phyloP scores from a whole-genome alignment of 352 stramenopile genomes.

The Globisporangium nagaii region DNA sequence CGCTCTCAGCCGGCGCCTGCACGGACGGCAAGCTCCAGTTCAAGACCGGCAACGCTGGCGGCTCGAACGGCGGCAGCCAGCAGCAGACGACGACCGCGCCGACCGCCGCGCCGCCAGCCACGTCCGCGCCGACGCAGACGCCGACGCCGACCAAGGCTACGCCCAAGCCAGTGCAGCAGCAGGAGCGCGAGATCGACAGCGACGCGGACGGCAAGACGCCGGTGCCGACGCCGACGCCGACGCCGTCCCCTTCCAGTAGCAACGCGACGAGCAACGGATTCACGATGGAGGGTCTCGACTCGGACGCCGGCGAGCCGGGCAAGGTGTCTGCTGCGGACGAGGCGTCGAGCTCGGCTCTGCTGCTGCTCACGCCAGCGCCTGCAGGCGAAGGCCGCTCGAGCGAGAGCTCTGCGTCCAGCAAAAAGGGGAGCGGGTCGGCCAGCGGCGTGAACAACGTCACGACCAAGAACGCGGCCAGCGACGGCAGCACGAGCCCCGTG shows the following conservation, averaged over 20 bases:
- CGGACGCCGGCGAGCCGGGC: not conserved
- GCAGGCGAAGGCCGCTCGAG: not conserved
- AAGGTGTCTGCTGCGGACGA: slow-evolving; percentile 6
- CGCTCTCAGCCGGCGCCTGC: slow-evolving; percentile 30
- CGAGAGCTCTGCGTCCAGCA: not conserved
- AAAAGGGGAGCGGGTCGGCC: not conserved
- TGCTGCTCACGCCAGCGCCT: not conserved
- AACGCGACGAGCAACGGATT: not conserved
- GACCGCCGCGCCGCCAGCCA: slow-evolving; percentile 9
- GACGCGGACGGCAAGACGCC: slow-evolving; percentile 1
- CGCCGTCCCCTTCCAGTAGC: not conserved
- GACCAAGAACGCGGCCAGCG: slow-evolving; percentile 2
- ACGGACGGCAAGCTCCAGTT: slow-evolving; percentile 38
- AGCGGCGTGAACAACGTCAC: slow-evolving; percentile 2
- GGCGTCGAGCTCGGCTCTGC: not conserved
- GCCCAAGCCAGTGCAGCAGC: not conserved
- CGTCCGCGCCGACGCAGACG: slow-evolving; percentile 10
- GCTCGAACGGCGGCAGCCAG: slow-evolving; percentile 2
- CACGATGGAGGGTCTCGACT: slow-evolving; percentile 1
- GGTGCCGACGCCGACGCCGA: not conserved
- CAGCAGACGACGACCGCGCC: slow-evolving; percentile 12
- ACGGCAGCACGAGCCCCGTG: slow-evolving; percentile 9
- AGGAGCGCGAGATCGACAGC: not conserved
- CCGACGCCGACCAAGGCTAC: not conserved
- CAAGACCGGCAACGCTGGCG: slow-evolving; percentile 8